These are phyloP conservation scores for Phytopythium oedochilum DNA, from an alignment of 352 stramenopile genomes.

Conservation along the genomic window DNA sequence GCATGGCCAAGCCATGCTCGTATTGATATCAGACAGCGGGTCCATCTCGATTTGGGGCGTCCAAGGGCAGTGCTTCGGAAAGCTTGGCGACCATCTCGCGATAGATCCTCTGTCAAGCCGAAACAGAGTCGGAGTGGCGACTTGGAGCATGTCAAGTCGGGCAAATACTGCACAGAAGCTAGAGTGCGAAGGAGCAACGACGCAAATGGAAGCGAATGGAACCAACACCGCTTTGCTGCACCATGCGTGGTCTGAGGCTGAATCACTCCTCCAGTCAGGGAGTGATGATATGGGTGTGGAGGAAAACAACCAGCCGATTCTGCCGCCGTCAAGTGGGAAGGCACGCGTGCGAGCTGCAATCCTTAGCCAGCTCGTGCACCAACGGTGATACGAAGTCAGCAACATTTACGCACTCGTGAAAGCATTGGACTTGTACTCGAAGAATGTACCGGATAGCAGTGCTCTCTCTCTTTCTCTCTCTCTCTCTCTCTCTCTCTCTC, in stretches of 20 bases:
- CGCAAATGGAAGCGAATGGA: neutral
- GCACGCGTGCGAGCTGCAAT: neutral
- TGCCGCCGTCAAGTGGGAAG: neutral
- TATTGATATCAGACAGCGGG: constrained; percentile 24
- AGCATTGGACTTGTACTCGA: too few relatives aligned
- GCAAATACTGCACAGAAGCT: neutral
- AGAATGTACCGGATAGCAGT: too few relatives aligned
- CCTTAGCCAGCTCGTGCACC: neutral
- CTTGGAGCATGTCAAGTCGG: constrained; percentile 2
- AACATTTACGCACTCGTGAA: too few relatives aligned
- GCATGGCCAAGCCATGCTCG: constrained; percentile 10
- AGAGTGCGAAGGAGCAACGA: neutral
- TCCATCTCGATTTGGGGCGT: constrained; percentile 28
- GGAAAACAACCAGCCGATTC: neutral
- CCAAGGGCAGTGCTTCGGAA: constrained; percentile 22
- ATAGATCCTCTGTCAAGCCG: neutral
- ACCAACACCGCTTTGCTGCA: neutral
- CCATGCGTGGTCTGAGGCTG: neutral
- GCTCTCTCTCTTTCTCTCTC: too few relatives aligned
- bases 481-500: too few relatives aligned
- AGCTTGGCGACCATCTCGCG: constrained; percentile 11
- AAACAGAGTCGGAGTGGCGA: neutral
- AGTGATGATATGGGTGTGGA: neutral
- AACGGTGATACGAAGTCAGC: too few relatives aligned
- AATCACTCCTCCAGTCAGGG: too few relatives aligned